Percentiles rank a stretch among this genome's conserved stretches.
Conservation (phyloP, 352 stramenopile species). For the Peronosclerospora sorghi region DNA sequence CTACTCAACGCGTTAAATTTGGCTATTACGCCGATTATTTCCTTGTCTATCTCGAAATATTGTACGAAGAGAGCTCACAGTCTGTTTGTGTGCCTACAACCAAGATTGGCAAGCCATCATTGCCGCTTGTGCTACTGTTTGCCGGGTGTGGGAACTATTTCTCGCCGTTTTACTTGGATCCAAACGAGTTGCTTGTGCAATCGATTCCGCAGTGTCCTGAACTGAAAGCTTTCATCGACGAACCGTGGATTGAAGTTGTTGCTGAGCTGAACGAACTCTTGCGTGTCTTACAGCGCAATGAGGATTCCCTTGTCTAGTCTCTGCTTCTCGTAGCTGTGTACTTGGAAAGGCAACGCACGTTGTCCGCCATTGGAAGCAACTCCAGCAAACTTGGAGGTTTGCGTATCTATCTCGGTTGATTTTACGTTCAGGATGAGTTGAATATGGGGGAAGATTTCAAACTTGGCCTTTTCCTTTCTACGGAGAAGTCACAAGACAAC, state of each 20-base stretch:
- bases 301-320: constrained; percentile 38
- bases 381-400: constrained; percentile 46
- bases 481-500: constrained; percentile 23
- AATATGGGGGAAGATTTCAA: constrained; percentile 69
- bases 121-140: constrained; percentile 69
- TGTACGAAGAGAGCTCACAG: constrained; percentile 64
- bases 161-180: constrained; percentile 68
- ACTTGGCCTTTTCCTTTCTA: constrained; percentile 54
- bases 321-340: constrained; percentile 55
- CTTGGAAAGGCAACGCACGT: constrained; percentile 41
- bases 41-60: constrained; percentile 64
- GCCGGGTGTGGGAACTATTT: constrained; percentile 69
- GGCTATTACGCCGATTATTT: constrained; percentile 73
- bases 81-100: constrained; percentile 61
- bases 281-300: constrained; percentile 52
- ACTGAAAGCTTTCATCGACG: constrained; percentile 77
- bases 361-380: constrained; percentile 24
- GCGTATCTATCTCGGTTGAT: constrained; percentile 60
- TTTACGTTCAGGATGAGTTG: constrained; percentile 59
- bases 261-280: constrained; percentile 69
- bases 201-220: constrained; percentile 70
- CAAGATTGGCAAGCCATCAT: constrained; percentile 56
- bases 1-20: constrained; percentile 71
- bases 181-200: constrained; percentile 67
- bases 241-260: constrained; percentile 78